Evolutionary conservation across 2,329 filamentous ascomycete species (phyloP).

Genomic region (Dactylellina parvicollis): DNA sequence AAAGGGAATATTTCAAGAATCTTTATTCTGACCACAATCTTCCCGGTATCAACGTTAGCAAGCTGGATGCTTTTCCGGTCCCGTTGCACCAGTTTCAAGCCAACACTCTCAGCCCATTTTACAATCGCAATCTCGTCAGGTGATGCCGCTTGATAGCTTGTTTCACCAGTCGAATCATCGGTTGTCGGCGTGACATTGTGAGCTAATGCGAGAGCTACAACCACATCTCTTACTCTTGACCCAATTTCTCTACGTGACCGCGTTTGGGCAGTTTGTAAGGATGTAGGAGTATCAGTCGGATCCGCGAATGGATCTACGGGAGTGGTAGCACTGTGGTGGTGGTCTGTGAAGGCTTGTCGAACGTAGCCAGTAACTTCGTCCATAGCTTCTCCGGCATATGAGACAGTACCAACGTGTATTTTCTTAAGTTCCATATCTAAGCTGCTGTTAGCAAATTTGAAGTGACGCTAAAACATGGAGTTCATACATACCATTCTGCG

Average conservation of each 20-base stretch:
- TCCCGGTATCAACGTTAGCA: constrained; percentile 77
- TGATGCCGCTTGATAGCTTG: constrained; percentile 91
- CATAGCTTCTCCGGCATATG: constrained; percentile 98
- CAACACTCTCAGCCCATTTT: constrained; percentile 91
- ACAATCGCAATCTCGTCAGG: constrained; percentile 99
- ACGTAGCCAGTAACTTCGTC: constrained; percentile 92
- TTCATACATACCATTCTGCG: constrained; percentile 75
- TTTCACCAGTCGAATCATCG: constrained; percentile 78
- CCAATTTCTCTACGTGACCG: constrained; percentile 92
- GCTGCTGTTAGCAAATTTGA: constrained; percentile 54
- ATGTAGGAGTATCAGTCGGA: constrained; percentile 24
- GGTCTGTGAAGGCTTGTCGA: constrained; percentile 78
- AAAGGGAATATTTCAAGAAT: constrained; percentile 97
- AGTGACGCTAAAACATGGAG: constrained; percentile 39
- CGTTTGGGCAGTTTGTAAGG: constrained; percentile 69
- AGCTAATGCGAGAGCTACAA: constrained; percentile 89
- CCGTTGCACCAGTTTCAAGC: constrained; percentile 81
- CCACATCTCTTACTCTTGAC: constrained; percentile 88
- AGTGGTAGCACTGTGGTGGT: constrained; percentile 54
- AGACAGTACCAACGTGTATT: constrained; percentile 96
- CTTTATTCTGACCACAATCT: constrained; percentile 80
- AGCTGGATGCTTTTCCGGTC: constrained; percentile 87
- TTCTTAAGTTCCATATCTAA: constrained; percentile 97
- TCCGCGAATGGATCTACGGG: constrained; percentile 50
- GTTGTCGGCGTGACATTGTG: constrained; percentile 95